A percentile compares a stretch with the other conserved stretches of the same genome.
phyloP scores from a whole-genome alignment of 129 eudicot genomes.

The Apium graveolens region DNA sequence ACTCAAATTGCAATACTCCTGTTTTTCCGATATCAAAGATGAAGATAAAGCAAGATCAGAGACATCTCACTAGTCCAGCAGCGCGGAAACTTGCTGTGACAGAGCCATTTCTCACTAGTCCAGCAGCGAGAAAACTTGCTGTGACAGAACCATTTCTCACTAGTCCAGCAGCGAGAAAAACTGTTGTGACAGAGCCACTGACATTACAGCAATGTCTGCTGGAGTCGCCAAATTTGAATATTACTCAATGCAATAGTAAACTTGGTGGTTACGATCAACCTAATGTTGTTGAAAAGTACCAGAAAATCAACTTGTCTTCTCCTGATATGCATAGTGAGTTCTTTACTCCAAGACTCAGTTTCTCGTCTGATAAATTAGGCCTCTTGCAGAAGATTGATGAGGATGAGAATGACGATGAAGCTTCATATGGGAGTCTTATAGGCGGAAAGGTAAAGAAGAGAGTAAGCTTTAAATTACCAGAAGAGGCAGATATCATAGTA shows the following conservation, averaged over 20 bases:
- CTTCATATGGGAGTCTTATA: constrained; percentile 1
- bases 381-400: constrained; percentile 31
- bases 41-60: background rate
- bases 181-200: background rate
- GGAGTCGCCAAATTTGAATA: constrained; percentile 15
- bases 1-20: constrained; percentile 1
- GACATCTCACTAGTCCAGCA: background rate
- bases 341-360: constrained; percentile 34
- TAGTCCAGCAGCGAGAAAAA: background rate
- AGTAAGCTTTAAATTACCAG: constrained; percentile 39
- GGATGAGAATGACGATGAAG: constrained; percentile 19
- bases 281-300: background rate
- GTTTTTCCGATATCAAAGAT: background rate
- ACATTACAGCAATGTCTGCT: constrained; percentile 17
- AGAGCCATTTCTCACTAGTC: background rate
- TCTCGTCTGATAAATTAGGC: constrained; percentile 16
- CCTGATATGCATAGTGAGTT: constrained; percentile 22
- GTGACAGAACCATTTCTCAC: background rate
- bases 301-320: constrained; percentile 9
- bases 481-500: constrained; percentile 30
- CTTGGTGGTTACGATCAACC: background rate
- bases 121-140: background rate
- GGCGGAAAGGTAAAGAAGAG: constrained; percentile 26
- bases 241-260: background rate
- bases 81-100: too few species aligned